Evolutionary conservation across 495 filamentous ascomycete species (phyloP).

Genomic region (Friedmanniomyces endolithicus): DNA sequence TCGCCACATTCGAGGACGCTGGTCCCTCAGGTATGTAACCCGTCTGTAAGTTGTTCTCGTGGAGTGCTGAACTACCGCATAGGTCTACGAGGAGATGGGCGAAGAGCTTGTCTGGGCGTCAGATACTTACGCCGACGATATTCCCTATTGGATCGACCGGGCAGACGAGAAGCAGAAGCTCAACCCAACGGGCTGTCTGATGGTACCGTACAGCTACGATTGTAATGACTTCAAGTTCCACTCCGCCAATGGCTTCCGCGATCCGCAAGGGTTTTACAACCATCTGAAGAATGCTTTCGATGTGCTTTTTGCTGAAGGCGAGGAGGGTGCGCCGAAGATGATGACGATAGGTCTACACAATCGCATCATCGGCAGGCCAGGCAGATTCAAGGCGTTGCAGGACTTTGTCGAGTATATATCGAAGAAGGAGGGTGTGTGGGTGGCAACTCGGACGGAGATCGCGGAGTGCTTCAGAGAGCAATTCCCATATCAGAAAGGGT

Average conservation of each 20-base stretch:
- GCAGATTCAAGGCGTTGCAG: slow-evolving; percentile 32
- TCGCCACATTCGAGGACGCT: not conserved
- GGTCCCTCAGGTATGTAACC: not conserved
- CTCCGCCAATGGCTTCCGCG: slow-evolving; percentile 1
- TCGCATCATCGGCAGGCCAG: slow-evolving; percentile 33
- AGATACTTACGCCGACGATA: slow-evolving; percentile 34
- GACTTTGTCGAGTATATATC: slow-evolving; percentile 36
- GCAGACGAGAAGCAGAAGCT: slow-evolving; percentile 26
- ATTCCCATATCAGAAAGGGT: slow-evolving; percentile 32
- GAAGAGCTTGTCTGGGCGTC: slow-evolving; percentile 27
- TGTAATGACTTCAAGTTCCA: slow-evolving; percentile 35
- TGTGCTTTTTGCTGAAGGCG: slow-evolving; percentile 25
- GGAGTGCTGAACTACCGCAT: not conserved
- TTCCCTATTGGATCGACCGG: slow-evolving; percentile 34
- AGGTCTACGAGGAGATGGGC: slow-evolving; percentile 32
- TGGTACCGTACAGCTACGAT: slow-evolving; percentile 32
- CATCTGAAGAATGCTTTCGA: slow-evolving; percentile 34
- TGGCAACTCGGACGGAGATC: slow-evolving; percentile 37
- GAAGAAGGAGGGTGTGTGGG: slow-evolving; percentile 35
- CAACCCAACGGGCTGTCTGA: slow-evolving; percentile 29
- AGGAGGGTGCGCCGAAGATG: slow-evolving; percentile 26
- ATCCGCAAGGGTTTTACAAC: slow-evolving; percentile 15
- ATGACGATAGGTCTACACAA: slow-evolving; percentile 35
- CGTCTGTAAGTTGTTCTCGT: not conserved
- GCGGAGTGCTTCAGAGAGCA: slow-evolving; percentile 31